Evolutionary conservation across 768 basidiomycete species (phyloP), one percentile per base, ranked within the genome.

Genomic region (Lactarius hengduanensis): DNA sequence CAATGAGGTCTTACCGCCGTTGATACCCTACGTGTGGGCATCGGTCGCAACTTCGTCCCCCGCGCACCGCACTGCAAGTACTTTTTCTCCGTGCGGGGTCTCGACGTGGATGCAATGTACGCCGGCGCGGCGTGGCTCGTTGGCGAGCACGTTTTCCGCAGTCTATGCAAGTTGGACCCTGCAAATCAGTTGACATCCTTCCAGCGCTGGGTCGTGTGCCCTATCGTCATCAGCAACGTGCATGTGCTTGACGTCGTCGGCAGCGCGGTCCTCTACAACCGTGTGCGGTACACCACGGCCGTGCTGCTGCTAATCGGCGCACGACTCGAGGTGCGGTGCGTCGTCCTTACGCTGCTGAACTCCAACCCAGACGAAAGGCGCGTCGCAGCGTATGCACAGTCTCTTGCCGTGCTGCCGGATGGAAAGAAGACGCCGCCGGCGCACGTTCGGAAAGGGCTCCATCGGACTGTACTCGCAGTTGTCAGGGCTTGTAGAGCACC

Each of bases 11-110:
- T 86, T 99, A 6, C 97, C 96, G 0, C 83, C 87, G 0, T 92
- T 94, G 0, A 94, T 98, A 72, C 90, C 98, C 45, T 82, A 94
- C 59, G 95, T 94, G 9, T 99, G 96, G 96, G 94, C 96, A 10
- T 94, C 96, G 22, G 89, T 98, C 34, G 76, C 84, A 3, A 76
- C 82, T 9, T 74, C 75, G 40, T 98, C 98, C 77, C 94, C 95
- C 26, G 90, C 96, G 8, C 88, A 96, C 4, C 5, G 43, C 96
- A 98, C 75, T 98, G 98, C 86, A 98, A 96, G 74, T 98, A 98
- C 78, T 95, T 98, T 77, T 98, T 99, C 81, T 83, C 86, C 38
- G 77, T 86, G 0, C 77, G 80, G 38, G 77, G 77, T 34, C 86
- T 98, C 61, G 85, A 96, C 76, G 74, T 96, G 34, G 72, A 78